Base-by-base conservation (phyloP, 805 yeast species). In the Lachancea meyersii region DNA sequence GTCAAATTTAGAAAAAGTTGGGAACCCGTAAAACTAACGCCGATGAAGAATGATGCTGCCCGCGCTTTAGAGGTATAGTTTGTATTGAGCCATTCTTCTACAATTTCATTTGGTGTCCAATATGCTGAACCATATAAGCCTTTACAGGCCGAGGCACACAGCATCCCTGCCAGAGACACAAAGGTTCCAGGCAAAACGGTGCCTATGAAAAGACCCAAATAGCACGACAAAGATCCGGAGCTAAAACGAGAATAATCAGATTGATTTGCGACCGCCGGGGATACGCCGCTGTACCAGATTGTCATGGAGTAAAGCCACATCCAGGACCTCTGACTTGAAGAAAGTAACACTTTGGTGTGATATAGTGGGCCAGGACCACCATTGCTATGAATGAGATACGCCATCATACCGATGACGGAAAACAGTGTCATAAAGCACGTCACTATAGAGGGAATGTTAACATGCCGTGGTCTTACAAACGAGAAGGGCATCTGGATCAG, bases 241-340 rank as follows among this genome's bases (percentile, higher is more conserved):
- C 70, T 61, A 48, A 70, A 70, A 49, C 75, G 55, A 4, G 72
- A 61, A 45, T 58, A 69, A 48, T 69, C 73, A 21, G 69, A 55
- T 46, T 64, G 68, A 43, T 69, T 69, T 9, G 69, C 57, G 34
- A 67, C 62, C 45, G 65, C 69, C 5, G 69, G 58, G 18, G 68
- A 55, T 10, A 69, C 47, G 22, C 68, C 63, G 30, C 71, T 65
- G 38, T 64, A 67, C 70, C 72, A 68, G 18, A 60, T 57, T 9
- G 66, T 57, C 45, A 67, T 64, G 19, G 64, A 67, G 44, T 63
- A 64, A 3, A 69, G 39, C 70, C 72, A 69, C 54, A 55, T 53
- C 70, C 71, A 67, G 14, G 62, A 68, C 6, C 63, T 60, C 19
- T 60, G 53, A 6, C 63, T 41, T 4, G 57, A 37, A 2, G 57